Conservation (phyloP, 2,329 filamentous ascomycete species). For the Blumeria graminis region DNA sequence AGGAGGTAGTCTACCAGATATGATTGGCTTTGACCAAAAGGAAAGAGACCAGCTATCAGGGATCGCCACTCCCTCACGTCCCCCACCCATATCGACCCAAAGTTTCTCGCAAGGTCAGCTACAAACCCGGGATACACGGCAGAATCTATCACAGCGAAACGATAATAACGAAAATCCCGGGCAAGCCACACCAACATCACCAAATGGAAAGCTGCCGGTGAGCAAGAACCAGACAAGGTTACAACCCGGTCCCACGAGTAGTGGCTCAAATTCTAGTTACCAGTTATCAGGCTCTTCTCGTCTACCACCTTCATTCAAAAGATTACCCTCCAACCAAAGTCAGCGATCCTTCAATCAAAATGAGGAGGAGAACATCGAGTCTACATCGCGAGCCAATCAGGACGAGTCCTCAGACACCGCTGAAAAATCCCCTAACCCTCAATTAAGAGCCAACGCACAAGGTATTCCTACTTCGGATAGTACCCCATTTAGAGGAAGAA, state of each 20-base stretch:
- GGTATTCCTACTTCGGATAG: slow-evolving; percentile 12
- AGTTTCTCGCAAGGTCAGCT: slow-evolving; percentile 3
- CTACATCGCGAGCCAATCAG: slow-evolving; percentile 10
- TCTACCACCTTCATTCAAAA: not conserved
- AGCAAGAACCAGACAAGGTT: slow-evolving; percentile 10
- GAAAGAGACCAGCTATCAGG: slow-evolving; percentile 58
- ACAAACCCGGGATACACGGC: slow-evolving; percentile 9
- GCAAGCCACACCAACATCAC: slow-evolving; percentile 7
- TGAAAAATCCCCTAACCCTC: slow-evolving; percentile 14
- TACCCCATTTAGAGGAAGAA: slow-evolving; percentile 3
- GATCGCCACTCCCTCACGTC: slow-evolving; percentile 13
- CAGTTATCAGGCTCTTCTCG: not conserved
- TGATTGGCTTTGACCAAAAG: slow-evolving; percentile 59
- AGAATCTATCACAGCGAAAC: slow-evolving; percentile 9
- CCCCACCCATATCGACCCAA: slow-evolving; percentile 7
- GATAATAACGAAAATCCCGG: slow-evolving; percentile 13
- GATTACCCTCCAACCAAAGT: slow-evolving; percentile 12
- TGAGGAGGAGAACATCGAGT: slow-evolving; percentile 8
- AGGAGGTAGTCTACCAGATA: slow-evolving; percentile 52
- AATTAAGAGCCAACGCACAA: slow-evolving; percentile 12
- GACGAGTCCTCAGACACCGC: slow-evolving; percentile 8
- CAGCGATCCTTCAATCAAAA: slow-evolving; percentile 14
- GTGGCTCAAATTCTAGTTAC: slow-evolving; percentile 9
- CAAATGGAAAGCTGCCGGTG: slow-evolving; percentile 7
- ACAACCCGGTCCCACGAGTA: slow-evolving; percentile 12